Evolutionary conservation across 192 early-diverging fungal genomes (phyloP), one percentile per base, ranked within the genome.

Genomic region (Irineochytrium annulatum): DNA sequence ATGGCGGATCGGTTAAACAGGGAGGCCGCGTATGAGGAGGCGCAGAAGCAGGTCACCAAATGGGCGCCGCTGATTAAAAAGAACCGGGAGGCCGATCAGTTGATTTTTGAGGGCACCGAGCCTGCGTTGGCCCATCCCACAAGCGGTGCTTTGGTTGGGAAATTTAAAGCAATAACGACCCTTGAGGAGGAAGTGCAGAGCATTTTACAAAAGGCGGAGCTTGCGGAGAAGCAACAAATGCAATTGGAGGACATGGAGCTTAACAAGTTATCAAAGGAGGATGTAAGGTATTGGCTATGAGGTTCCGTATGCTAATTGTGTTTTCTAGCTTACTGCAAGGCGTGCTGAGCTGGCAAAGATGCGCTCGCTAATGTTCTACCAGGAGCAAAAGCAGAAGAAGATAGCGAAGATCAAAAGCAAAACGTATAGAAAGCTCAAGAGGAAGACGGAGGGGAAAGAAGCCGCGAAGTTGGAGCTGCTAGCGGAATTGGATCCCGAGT

Each of bases 321-420:
- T 32, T 28, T 20, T 5, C 24, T 54, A 77, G 76, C 14, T 83
- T n/a, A 32, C 49, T 5, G 77, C 67, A 31, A 82, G 91, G 13
- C 85, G 87, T 30, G 73, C 77, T 0, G 90, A 99, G 52, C 77
- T 95, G 33, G 87, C 86, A 20, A 81, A 86, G 77, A 92, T 95
- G 91, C 87, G 95, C 22, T 89, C 92, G 34, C 75, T 97, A 43
- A 84, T 94, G 86, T 95, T 95, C 77, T 91, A 91, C 31, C 81
- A 90, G 43, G 94, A 98, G 68, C 81, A 87, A 34, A 93, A 94
- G 59, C 84, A 87, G 48, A 95, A 93, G 71, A 85, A 92, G 45
- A 77, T 91, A 34, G 88, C 91, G 49, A 98, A 98, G 76, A 98
- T 99, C 71, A 99, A 99, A 78, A 93, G 90, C 77, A 97, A 97